Evolutionary conservation across 2,329 filamentous ascomycete species (phyloP), one percentile per base, ranked within the genome.

Genomic region (Hypoxylon sp.): DNA sequence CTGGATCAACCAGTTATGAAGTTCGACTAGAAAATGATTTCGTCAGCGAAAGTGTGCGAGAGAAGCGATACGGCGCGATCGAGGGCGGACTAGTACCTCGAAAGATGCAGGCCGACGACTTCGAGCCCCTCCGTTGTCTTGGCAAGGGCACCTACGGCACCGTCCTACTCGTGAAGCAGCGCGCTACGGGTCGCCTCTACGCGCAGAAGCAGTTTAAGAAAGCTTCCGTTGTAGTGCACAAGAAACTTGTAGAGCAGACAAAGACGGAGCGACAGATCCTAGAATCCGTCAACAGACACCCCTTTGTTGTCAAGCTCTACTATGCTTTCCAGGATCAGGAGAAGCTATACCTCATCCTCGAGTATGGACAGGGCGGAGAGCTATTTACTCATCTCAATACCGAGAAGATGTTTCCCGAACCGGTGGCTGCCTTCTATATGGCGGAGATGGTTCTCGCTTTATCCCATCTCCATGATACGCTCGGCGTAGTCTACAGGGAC

Each of bases 161-260:
- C 0, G 97, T 99, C 10, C 84, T 97, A 50, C 87, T 99, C 30
- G 97, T 99, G 68, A 96, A 95, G 82, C 95, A 99, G 82, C 90
- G 89, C 56, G 84, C 89, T 31, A 98, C 95, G 1, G 96, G 96
- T 46, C 91, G 93, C 48, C 88, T 99, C 4, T 99, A 95, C 77
- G 97, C 96, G 0, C 97, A 99, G 83, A 99, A 99, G 84, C 95
- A 98, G 81, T 96, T 99, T 82, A 96, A 95, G 80, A 99, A 99
- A 82, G 96, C 97, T 0, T 97, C 94, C 7, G 85, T 99, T 58
- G 94, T 95, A 0, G 93, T 99, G 42, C 95, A 98, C 82, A 98
- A 97, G 86, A 94, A 95, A 79, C 88, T 98, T 33, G 90, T 99
- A 56, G 95, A 98, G 82, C 96, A 98, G 83, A 98, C 96, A 64